These are phyloP conservation scores for Botryotinia narcissicola DNA, from an alignment of 2,329 filamentous ascomycete species.

Conservation along the genomic window DNA sequence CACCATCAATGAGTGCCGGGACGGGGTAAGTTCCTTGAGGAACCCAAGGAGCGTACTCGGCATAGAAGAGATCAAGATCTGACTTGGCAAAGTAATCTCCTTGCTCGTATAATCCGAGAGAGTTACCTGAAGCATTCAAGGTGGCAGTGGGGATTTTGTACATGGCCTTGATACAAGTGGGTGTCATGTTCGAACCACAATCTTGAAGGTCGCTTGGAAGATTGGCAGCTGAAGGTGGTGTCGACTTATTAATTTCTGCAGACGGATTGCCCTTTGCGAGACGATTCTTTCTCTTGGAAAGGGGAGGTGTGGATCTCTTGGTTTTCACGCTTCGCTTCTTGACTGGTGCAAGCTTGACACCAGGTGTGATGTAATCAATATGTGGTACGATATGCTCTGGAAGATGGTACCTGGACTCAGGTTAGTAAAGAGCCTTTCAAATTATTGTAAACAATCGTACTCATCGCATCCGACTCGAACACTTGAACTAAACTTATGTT, in stretches of 20 bases:
- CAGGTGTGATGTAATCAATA: conserved; percentile 49
- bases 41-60: conserved; percentile 23
- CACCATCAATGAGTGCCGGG: conserved; percentile 31
- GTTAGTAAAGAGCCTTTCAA: background rate
- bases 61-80: conserved; percentile 26
- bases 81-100: conserved; percentile 28
- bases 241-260: background rate
- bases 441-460: conserved; percentile 23
- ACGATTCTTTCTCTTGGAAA: conserved; percentile 13
- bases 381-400: conserved; percentile 43
- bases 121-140: conserved; percentile 19
- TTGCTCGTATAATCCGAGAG: conserved; percentile 24
- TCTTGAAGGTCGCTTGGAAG: conserved; percentile 22
- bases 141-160: conserved; percentile 37
- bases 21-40: conserved; percentile 26
- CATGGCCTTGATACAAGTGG: conserved; percentile 32
- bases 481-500: conserved; percentile 33
- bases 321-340: conserved; percentile 25
- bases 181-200: conserved; percentile 27
- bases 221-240: conserved; percentile 8
- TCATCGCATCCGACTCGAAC: conserved; percentile 39
- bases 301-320: conserved; percentile 16
- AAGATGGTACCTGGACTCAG: conserved; percentile 40
- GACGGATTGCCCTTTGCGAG: background rate
- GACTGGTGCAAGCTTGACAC: conserved; percentile 39